Conservation (phyloP, 2,329 filamentous ascomycete genomes). For the Didymella arachidicola region DNA sequence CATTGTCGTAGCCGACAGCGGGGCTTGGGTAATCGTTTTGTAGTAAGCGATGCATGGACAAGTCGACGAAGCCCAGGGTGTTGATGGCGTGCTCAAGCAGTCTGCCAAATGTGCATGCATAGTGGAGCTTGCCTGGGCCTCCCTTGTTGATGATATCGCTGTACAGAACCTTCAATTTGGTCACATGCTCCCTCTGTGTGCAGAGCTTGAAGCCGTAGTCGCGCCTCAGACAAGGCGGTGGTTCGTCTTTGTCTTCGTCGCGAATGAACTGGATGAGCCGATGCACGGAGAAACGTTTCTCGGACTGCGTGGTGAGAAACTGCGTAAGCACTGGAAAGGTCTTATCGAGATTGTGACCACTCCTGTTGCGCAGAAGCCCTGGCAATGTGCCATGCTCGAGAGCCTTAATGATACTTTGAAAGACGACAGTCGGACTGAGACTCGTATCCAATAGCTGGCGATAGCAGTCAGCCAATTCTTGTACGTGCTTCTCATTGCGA, state of each 20-base stretch:
- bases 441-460: conserved; percentile 12
- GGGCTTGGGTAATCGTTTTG: conserved; percentile 19
- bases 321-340: conserved; percentile 14
- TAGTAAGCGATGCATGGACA: conserved; percentile 13
- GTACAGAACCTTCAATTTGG: conserved; percentile 28
- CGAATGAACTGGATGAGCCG: conserved; percentile 30
- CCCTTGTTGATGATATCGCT: conserved; percentile 7
- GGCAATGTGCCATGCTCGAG: conserved; percentile 11
- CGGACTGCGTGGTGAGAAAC: conserved; percentile 20
- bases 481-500: conserved; percentile 10
- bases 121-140: conserved; percentile 20
- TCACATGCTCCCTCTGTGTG: conserved; percentile 26
- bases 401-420: conserved; percentile 21
- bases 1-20: conserved; percentile 19
- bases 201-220: conserved; percentile 35
- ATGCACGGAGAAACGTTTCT: conserved; percentile 23
- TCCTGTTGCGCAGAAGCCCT: conserved; percentile 19
- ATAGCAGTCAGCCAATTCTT: conserved; percentile 21
- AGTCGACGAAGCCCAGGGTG: background rate
- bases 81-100: conserved; percentile 15
- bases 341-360: conserved; percentile 2
- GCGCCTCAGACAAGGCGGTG: conserved; percentile 13
- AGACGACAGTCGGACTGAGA: background rate
- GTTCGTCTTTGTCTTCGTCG: conserved; percentile 5
- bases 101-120: conserved; percentile 14